Percentiles rank a stretch among this genome's conserved stretches.
Evolutionary conservation across 805 yeast species (phyloP).

Genomic region (Teunomyces lycoperdinae): DNA sequence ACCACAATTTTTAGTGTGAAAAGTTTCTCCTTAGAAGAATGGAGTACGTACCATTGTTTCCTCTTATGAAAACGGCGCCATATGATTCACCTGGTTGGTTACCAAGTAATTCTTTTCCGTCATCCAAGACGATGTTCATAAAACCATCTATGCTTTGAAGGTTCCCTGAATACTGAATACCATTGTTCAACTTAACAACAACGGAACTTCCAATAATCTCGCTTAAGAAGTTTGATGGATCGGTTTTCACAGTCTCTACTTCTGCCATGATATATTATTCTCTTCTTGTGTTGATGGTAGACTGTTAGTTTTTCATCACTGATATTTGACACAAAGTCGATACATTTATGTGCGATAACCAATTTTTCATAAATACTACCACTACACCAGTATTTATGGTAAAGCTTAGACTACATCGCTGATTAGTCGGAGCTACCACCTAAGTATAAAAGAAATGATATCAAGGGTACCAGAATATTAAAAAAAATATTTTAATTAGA

Average conservation of each 20-base stretch:
- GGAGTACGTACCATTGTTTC: constrained; percentile 68
- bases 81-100: constrained; percentile 47
- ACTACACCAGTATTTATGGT: too few species aligned
- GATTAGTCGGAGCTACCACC: neutral
- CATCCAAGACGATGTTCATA: constrained; percentile 88
- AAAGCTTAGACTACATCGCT: too few species aligned
- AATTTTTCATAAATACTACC: neutral
- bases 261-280: constrained; percentile 6
- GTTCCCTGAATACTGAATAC: constrained; percentile 67
- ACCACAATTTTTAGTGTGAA: neutral
- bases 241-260: constrained; percentile 29
- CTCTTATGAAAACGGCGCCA: constrained; percentile 83
- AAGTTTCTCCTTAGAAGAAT: neutral
- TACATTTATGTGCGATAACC: neutral
- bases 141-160: constrained; percentile 92
- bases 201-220: constrained; percentile 79
- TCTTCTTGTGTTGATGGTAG: neutral
- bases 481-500: neutral
- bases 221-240: constrained; percentile 76
- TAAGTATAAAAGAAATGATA: neutral
- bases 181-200: constrained; percentile 79
- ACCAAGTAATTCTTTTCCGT: constrained; percentile 65
- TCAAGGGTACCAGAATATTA: neutral
- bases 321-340: neutral
- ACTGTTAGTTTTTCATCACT: neutral